Base-by-base conservation (phyloP, 768 basidiomycete species). In the Lactifluus pinguis region DNA sequence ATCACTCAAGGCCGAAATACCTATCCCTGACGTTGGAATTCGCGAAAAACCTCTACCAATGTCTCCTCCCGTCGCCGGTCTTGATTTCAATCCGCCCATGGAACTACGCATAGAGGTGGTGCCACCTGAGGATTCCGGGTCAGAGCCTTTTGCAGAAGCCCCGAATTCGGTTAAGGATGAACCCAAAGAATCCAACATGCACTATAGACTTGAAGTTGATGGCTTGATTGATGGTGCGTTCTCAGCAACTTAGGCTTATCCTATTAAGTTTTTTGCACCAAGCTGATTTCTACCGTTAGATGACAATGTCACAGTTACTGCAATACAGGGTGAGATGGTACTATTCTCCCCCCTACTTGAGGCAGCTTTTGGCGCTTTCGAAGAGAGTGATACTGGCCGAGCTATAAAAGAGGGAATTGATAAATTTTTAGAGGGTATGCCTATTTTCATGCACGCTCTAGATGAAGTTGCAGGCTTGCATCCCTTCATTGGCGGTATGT, bases 401-500 rank as follows among this genome's bases (percentile, higher is more conserved):
- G 49, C 6, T 14, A 45, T 70, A 15, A 58, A 67, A 25, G 54
- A 63, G 2, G 62, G 61, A n/a, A 59, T 72, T 11, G 62, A 64
- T 51, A 47, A 66, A n/a, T 66, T 71, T 34, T 57, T 68, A 15
- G 69, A 69, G 14, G 58, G 63, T 10, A 61, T 72, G 25, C 71
- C 71, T 3, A 50, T 56, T 15, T 65, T 72, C 36, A 57, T 72
- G 57, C 67, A 62, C 10, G 68, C 65, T 7, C 60, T 72, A n/a
- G 70, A 71, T 39, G 71, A 68, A 11, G 66, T 72, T 1, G 68
- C 68, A 1, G 62, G 65, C 9, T 52, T 72, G 17, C 71, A 72
- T 56, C 69, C 70, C 8, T 68, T 71, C 55, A 67, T 72, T n/a
- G 53, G 63, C 25, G 62, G 71, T 70, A 29, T 15, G 64, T 50